Percentiles rank a stretch among this genome's conserved stretches.
Conservation (phyloP, 345 rosid genomes). For the Populus pruinosa region DNA sequence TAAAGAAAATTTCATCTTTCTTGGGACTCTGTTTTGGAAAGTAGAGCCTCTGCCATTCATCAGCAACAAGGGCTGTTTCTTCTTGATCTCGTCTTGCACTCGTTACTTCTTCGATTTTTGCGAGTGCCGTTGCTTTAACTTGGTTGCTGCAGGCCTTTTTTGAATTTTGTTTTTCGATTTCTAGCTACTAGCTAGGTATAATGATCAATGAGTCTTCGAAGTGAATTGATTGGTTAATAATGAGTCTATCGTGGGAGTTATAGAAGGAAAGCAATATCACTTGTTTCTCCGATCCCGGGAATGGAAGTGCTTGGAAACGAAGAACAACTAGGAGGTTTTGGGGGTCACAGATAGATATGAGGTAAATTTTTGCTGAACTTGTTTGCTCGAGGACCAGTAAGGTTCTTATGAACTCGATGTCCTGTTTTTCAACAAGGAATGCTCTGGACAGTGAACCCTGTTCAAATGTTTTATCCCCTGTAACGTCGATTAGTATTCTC, state of each 20-base stretch:
- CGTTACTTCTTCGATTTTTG: not conserved
- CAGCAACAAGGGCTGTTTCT: not conserved
- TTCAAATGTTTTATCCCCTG: not conserved
- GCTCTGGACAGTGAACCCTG: not conserved
- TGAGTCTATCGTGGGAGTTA: not conserved
- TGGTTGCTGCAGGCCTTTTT: not conserved
- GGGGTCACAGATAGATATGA: not conserved
- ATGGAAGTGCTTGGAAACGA: not conserved
- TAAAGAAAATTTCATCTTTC: slow-evolving; percentile 18
- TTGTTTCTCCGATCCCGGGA: not conserved
- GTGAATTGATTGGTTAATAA: not conserved
- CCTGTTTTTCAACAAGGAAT: not conserved
- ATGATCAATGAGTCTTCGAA: too few species aligned
- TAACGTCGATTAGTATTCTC: not conserved
- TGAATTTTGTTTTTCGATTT: not conserved
- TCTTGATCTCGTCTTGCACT: not conserved
- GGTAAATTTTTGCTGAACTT: not conserved
- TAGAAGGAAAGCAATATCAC: not conserved
- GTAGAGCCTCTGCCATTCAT: not conserved
- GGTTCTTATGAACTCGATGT: not conserved
- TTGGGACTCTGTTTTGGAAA: slow-evolving; percentile 21
- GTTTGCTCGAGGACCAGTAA: not conserved
- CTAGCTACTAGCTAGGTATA: not conserved
- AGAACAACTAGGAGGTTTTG: not conserved
- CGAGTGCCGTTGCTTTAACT: not conserved